Percentiles rank a stretch among this genome's conserved stretches.
phyloP scores from a whole-genome alignment of 441 rosid species.

The Bocquillonia castaneifolia region DNA sequence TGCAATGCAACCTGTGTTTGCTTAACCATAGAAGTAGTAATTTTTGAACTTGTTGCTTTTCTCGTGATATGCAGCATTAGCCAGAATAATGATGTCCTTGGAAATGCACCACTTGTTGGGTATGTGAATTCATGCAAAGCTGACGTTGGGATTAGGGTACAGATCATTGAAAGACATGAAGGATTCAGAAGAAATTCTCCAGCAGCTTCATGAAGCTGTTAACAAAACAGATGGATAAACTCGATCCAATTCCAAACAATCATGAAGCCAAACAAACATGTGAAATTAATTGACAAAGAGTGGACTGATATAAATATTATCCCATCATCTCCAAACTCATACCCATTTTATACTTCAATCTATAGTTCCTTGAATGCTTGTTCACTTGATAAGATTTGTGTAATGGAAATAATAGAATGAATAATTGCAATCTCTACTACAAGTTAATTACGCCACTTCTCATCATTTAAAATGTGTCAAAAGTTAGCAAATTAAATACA shows the following conservation, averaged over 20 bases:
- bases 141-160: conserved; percentile 62
- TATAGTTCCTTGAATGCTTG: conserved; percentile 43
- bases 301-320: conserved; percentile 54
- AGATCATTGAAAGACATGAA: conserved; percentile 25
- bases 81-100: conserved; percentile 16
- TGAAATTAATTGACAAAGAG: conserved; percentile 54
- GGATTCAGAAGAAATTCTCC: conserved; percentile 39
- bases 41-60: conserved; percentile 17
- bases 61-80: conserved; percentile 48
- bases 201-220: conserved; percentile 36
- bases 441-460: too few species aligned
- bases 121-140: conserved; percentile 37
- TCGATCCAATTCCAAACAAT: conserved; percentile 45
- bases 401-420: conserved; percentile 46
- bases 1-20: too few species aligned
- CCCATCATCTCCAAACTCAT: conserved; percentile 60
- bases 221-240: conserved; percentile 34
- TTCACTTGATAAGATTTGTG: conserved; percentile 50
- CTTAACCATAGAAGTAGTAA: too few species aligned
- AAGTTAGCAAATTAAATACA: too few species aligned
- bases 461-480: too few species aligned
- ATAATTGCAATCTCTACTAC: too few species aligned
- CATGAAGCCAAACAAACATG: conserved; percentile 36
- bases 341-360: conserved; percentile 49
- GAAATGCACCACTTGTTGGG: conserved; percentile 49